phyloP scores from a whole-genome alignment of 2,329 filamentous ascomycete genomes.

The Davidsoniella eucalypti region DNA sequence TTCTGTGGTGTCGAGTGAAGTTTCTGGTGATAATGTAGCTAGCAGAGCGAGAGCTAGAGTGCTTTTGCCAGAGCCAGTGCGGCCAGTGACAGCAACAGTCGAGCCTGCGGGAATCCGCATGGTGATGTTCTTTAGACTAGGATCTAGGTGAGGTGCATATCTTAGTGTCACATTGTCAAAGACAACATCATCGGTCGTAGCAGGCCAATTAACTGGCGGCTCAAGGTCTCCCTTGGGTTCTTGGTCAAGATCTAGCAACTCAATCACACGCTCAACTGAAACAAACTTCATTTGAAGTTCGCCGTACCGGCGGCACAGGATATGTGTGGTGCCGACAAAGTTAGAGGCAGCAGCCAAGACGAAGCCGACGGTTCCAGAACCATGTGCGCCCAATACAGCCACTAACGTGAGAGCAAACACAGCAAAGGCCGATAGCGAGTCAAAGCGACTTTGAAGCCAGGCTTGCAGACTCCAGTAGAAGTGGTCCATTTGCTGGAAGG shows the following conservation, averaged over 20 bases:
- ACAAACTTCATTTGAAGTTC: slow-evolving; percentile 85
- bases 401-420: slow-evolving; percentile 58
- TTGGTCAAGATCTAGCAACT: slow-evolving; percentile 62
- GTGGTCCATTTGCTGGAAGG: slow-evolving; percentile 88
- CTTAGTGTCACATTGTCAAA: slow-evolving; percentile 65
- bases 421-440: slow-evolving; percentile 52
- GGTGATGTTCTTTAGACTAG: slow-evolving; percentile 50
- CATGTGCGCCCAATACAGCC: slow-evolving; percentile 58
- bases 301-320: slow-evolving; percentile 64
- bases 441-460: slow-evolving; percentile 72
- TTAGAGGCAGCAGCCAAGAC: slow-evolving; percentile 56
- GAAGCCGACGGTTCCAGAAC: slow-evolving; percentile 68
- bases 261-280: slow-evolving; percentile 71
- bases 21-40: slow-evolving; percentile 33
- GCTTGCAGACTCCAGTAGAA: slow-evolving; percentile 84
- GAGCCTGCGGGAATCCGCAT: slow-evolving; percentile 54
- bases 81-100: slow-evolving; percentile 54
- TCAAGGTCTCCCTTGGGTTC: slow-evolving; percentile 50
- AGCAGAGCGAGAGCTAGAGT: slow-evolving; percentile 48
- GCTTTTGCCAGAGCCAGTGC: slow-evolving; percentile 77
- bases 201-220: slow-evolving; percentile 65
- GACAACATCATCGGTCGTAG: slow-evolving; percentile 50
- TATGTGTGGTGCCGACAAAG: slow-evolving; percentile 54
- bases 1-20: neutral
- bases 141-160: slow-evolving; percentile 63